Evolutionary conservation across 108 stramenopile species (phyloP).

Genomic region (Hondaea fermentalgiana): DNA sequence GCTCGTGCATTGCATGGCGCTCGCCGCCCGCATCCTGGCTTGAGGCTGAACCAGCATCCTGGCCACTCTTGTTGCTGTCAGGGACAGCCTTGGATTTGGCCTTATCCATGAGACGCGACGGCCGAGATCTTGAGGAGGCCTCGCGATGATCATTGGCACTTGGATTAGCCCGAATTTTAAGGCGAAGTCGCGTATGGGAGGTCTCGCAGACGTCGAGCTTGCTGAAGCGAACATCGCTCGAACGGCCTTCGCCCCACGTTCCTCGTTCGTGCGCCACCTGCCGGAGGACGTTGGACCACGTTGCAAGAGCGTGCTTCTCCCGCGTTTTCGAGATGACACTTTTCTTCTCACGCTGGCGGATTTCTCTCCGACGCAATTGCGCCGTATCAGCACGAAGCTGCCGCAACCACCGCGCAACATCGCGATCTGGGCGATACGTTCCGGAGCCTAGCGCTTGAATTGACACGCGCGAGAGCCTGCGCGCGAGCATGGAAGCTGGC

Average conservation of each 20-base stretch:
- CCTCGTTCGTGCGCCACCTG: conserved; percentile 1
- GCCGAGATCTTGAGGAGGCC: neutral
- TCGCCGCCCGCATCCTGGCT: too few species aligned
- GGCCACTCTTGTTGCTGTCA: too few species aligned
- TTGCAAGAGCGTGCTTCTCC: neutral
- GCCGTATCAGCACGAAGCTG: neutral
- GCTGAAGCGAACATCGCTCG: neutral
- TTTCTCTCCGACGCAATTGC: neutral
- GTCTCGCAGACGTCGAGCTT: neutral
- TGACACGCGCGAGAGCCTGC: too few species aligned
- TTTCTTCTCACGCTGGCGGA: neutral
- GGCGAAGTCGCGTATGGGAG: neutral
- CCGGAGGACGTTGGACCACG: neutral
- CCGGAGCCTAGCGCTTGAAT: neutral
- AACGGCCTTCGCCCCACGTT: neutral
- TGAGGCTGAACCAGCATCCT: too few species aligned
- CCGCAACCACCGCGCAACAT: neutral
- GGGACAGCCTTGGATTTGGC: too few species aligned
- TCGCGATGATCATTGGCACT: neutral
- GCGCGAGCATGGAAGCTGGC: too few species aligned
- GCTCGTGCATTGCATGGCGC: neutral
- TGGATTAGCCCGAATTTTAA: neutral
- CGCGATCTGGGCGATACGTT: neutral
- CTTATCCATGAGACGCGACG: neutral
- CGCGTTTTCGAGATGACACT: neutral